Evolutionary conservation across 139 green algal species (phyloP), one percentile per base, ranked within the genome.

Genomic region (Chlamydomonas sphaeroides): DNA sequence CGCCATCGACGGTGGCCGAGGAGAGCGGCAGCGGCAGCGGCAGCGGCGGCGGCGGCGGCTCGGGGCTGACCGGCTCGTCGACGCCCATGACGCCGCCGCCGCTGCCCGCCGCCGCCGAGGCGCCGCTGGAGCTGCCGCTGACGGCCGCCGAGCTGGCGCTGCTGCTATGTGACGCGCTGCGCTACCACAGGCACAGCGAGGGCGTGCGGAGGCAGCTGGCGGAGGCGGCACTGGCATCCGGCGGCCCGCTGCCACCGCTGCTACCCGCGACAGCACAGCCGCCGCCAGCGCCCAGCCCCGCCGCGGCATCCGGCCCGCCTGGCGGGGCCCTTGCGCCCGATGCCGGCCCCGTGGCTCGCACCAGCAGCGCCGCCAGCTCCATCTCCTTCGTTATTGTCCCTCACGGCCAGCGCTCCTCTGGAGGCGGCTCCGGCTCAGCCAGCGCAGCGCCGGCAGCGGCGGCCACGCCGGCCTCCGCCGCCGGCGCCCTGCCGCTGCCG

Each of bases 351-450:
- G 63, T 28, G 15, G 71, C 23, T 8, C 53, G n/a, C 5, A 11
- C 17, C 45, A 77, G 69, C 69, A 63, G 42, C 28, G 42, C 74
- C 4, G 61, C 18, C 1, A 70, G 74, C 56, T 48, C 59, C 30
- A 20, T 70, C 11, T 80, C 74, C 20, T 80, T 70, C 74, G 74
- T 80, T n/a, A n/a, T n/a, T n/a, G n/a, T n/a, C n/a, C 32, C 4
- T 70, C 7, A 41, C 45, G 15, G 30, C 25, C 28, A 61, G 45
- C 14, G n/a, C 26, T 66, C 53, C 38, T 35, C 38, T 42, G 35
- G 56, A 25, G 77, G 49, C 38, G 63, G 45, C 48, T 77, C 65
- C 48, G 61, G 11, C n/a, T n/a, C n/a, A n/a, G n/a, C n/a, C n/a
- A n/a, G n/a, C n/a, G n/a, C n/a, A n/a, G n/a, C n/a, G n/a, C n/a